Conservation (phyloP, 2,329 filamentous ascomycete species). For the Penicillium sp. region DNA sequence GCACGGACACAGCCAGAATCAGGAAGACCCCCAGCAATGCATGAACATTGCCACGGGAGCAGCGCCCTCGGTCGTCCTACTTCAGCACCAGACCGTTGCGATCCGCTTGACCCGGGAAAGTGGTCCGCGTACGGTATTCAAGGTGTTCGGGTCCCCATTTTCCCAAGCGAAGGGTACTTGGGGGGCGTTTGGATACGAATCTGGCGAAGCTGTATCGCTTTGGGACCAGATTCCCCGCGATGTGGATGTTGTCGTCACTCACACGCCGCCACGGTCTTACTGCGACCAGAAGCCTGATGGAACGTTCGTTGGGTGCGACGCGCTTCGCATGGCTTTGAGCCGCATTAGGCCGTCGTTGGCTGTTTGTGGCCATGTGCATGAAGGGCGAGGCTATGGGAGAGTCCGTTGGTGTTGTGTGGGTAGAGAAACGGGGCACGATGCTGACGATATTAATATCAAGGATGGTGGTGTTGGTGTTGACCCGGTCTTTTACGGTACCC, state of each 20-base stretch:
- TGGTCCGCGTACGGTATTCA: conserved; percentile 56
- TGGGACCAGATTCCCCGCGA: conserved; percentile 58
- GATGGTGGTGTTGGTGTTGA: conserved; percentile 18
- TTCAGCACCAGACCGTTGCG: conserved; percentile 53
- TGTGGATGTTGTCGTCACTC: conserved; percentile 60
- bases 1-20: conserved; percentile 44
- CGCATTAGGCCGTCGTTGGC: conserved; percentile 55
- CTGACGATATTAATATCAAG: no score
- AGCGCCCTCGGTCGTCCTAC: conserved; percentile 54
- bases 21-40: conserved; percentile 52
- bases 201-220: conserved; percentile 45
- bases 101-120: conserved; percentile 49
- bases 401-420: conserved; percentile 50
- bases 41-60: conserved; percentile 45
- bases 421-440: not conserved
- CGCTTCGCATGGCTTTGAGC: conserved; percentile 50
- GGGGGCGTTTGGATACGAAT: conserved; percentile 61
- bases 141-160: conserved; percentile 63
- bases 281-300: conserved; percentile 47
- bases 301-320: conserved; percentile 53
- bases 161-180: conserved; percentile 52
- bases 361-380: conserved; percentile 65
- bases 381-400: conserved; percentile 58
- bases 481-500: conserved; percentile 20
- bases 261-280: conserved; percentile 58